phyloP scores from a whole-genome alignment of 179 eudicot genomes.

The Sideroxylon spinosum region DNA sequence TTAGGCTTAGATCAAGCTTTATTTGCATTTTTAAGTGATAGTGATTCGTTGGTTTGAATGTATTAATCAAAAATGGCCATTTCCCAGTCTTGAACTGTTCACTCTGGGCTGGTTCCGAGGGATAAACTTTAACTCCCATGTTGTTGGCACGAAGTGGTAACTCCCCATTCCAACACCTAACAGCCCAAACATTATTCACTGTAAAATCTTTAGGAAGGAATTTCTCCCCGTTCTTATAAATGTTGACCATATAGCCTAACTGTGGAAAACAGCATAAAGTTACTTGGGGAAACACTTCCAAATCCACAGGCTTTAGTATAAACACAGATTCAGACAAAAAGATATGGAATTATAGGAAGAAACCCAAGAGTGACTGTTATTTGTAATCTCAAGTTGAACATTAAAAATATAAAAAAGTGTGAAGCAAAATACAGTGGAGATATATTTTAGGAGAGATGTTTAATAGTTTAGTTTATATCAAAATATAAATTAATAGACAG shows the following conservation, averaged over 20 bases:
- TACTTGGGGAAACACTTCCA: not conserved
- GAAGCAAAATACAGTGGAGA: not conserved
- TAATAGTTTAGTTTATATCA: not conserved
- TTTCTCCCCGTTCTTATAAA: not conserved
- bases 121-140: not conserved
- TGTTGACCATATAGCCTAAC: not conserved
- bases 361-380: not conserved
- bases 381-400: not conserved
- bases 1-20: not conserved
- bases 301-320: not conserved
- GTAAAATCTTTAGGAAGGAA: not conserved
- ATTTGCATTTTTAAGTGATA: not conserved
- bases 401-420: no score
- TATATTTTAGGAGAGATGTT: not conserved
- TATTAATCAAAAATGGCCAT: not conserved
- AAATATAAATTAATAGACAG: not conserved
- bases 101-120: not conserved
- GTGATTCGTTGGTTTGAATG: not conserved
- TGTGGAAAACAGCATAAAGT: not conserved
- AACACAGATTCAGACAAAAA: not conserved
- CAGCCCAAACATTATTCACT: no score
- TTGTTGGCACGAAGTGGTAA: not conserved
- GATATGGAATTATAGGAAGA: slow-evolving; percentile 7
- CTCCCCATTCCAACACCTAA: not conserved
- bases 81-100: not conserved